Evolutionary conservation across 805 yeast genomes (phyloP), one percentile per base, ranked within the genome.

Genomic region (Blastobotrys chiropterorum): DNA sequence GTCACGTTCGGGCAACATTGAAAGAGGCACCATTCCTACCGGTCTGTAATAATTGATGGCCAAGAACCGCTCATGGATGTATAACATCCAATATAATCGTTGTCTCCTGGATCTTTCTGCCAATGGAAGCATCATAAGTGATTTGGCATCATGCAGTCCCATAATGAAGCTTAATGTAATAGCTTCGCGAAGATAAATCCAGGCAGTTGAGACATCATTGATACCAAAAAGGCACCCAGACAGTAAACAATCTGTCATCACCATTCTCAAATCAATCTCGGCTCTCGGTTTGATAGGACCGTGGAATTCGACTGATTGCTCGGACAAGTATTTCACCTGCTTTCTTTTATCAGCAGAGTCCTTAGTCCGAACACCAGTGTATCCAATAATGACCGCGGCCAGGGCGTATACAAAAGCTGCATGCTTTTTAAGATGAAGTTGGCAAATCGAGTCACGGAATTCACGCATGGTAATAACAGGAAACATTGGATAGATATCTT

Each of bases 1-100:
- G 39, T 48, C 55, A 4, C 38, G 21, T 26, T 52, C 55, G 4
- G 55, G 55, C 15, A 52, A n/a, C 3, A 21, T n/a, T 2, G 34
- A 43, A n/a, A 44, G 19, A 11, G 55, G 49, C 3, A 49, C 8
- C 38, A 53, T 17, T 8, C 50, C 39, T 8, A 49, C 50, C 5
- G 53, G 50, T n/a, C 56, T 43, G 38, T 50, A 50, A 26, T 22
- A 46, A 34, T 53, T 53, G 22, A 53, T 49, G 19, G 52, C 56
- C 52, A 53, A 51, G 38, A 53, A 53, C 39, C 56, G 50, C 31
- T 53, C 56, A 38, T 53, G 56, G 11, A 53, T 50, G 30, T 50
- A 53, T 43, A 53, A 20, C 40, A 53, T 50, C 56, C 56, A 53
- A 26, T 49, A 49, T 14, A 49, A 19, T 16, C 56, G 16, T 14